Base-by-base conservation (phyloP, 83 land plant species). In the Thuja plicata region DNA sequence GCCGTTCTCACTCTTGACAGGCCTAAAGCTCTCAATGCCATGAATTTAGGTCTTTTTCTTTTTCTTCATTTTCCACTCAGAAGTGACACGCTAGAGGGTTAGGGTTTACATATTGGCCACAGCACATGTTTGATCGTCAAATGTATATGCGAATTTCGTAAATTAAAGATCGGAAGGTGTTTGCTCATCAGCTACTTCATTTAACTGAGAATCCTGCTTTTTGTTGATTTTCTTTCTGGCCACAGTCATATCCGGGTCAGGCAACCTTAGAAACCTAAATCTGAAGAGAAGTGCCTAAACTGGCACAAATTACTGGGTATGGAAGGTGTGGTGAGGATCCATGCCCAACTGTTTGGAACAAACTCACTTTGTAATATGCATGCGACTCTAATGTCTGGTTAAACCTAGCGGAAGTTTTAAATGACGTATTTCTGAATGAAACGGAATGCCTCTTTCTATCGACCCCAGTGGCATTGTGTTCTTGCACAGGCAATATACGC, bases 1-100 rank as follows among this genome's bases (percentile, higher is more conserved):
- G 98, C 97, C 5, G 91, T 96, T 62, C 91, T 96, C 90, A 96
- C 98, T 62, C 92, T 96, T 87, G 96, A 95, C 87, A 94, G 98
- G 78, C 95, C 98, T 88, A 96, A 95, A 79, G 98, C 97, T 15
- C 97, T 96, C 78, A 96, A 96, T 81, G 98, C 98, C 87, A 96
- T 96, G 98, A 95, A 95, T 88, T 71, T 92, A 43, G 96, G 96
- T 95, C 19, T 73, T 21, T 48, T 60, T 46, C 24, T 24, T 46
- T 41, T 84, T 12, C 24, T 84, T 27, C 2, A 55, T 84, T 48
- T 84, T 48, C 3, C 45, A 16, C 24, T 78, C 55, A 52, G 55
- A 52, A 52, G 55, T 3, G 2, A 52, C 3, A 7, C 46, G 1
- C 16, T 38, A 41, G 21, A 40, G 82, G 82, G 21, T 27, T 66